Base-by-base conservation (phyloP, 345 rosid genomes). In the Salix dunnii region DNA sequence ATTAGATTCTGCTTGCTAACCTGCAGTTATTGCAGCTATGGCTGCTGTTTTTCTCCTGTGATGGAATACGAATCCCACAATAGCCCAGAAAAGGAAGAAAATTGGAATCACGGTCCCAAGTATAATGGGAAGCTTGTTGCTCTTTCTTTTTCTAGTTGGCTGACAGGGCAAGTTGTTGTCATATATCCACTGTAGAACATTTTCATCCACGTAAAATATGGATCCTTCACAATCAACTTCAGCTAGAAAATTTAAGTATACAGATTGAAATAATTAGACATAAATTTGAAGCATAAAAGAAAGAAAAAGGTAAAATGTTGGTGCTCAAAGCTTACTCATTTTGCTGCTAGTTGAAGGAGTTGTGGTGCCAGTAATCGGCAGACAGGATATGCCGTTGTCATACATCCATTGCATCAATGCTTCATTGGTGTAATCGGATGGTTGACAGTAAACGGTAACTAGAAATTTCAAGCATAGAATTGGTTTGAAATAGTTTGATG, bases 31-130 rank as follows among this genome's bases (percentile, higher is more conserved):
- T 17, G 77, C 78, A 35, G 78, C 62, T 2, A 81, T 33, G 60
- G 82, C 85, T 23, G 87, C 87, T 73, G 58, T 33, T 73, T 81
- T 86, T 70, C 88, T 82, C 65, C 60, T 84, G 10, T 84, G 83
- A 65, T 48, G 86, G 6, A 62, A 58, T 7, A 74, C 6, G 9
- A 78, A 31, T 53, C 83, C 81, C 40, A 79, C 80, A 63, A 83
- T 43, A 3, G 73, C 81, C 87, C 76, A 81, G 17, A 83, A 36
- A 53, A 84, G 63, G 1, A 83, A 2, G 75, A 79, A 72, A 42
- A 48, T 9, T 60, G 92, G 83, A 67, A 89, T 76, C 12, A 75
- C 62, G 68, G 76, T 43, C 70, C 90, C 90, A 35, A 89, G 79
- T 5, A 89, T 87, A 36, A 72, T 67, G 0, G 86, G 88, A 13